Percentiles rank a stretch among this genome's conserved stretches.
Conservation (phyloP, 1,284 basidiomycete species). For the Heterobasidion irregulare region DNA sequence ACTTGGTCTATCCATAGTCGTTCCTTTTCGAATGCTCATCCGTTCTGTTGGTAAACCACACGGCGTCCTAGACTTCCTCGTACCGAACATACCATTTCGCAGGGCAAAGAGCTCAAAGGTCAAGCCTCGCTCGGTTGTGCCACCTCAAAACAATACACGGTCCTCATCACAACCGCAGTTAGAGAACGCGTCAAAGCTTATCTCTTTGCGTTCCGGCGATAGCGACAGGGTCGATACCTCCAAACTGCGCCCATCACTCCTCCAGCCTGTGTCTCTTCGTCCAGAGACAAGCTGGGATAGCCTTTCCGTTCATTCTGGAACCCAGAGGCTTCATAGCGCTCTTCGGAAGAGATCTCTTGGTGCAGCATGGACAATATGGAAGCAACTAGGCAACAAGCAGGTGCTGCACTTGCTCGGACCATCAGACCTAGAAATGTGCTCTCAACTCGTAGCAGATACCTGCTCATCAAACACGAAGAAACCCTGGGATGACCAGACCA, state of each 20-base stretch:
- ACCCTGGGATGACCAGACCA: slow-evolving; percentile 20
- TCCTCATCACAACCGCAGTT: not conserved
- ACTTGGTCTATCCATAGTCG: not conserved
- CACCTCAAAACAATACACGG: not conserved
- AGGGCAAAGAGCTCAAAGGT: not conserved
- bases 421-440: slow-evolving; percentile 29
- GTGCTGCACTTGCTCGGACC: slow-evolving; percentile 34
- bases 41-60: slow-evolving; percentile 8
- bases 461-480: slow-evolving; percentile 16
- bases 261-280: too few species aligned
- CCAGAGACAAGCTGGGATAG: too few species aligned
- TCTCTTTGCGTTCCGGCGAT: not conserved
- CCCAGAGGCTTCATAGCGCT: slow-evolving; percentile 12
- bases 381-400: slow-evolving; percentile 30
- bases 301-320: not conserved
- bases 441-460: slow-evolving; percentile 24
- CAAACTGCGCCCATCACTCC: too few species aligned
- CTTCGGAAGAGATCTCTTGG: slow-evolving; percentile 10
- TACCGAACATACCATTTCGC: slow-evolving; percentile 9
- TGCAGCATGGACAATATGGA: slow-evolving; percentile 31
- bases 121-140: not conserved
- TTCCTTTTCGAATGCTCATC: slow-evolving; percentile 11
- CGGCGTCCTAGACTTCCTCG: slow-evolving; percentile 18
- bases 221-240: too few species aligned
- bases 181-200: not conserved